Evolutionary conservation across 179 eudicot genomes (phyloP), one percentile per base, ranked within the genome.

Genomic region (Amaranthus tricolor): DNA sequence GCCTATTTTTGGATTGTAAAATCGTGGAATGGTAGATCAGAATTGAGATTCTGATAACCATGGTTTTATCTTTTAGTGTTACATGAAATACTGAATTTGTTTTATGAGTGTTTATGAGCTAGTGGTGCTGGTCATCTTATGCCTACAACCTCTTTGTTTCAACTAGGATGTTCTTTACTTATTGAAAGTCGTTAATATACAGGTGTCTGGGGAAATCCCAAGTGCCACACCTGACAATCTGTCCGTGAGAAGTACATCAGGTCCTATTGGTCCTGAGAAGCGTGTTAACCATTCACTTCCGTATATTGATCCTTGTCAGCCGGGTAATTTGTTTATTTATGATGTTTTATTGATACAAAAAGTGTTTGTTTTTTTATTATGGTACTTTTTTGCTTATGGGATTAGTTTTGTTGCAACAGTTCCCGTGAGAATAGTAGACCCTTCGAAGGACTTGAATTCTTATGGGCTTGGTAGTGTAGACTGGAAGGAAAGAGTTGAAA

Each of bases 401-500:
- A 49, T 77, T 16, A 61, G 76, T 24, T 52, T 24, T 82, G 45
- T 70, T 73, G 16, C 62, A 77, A 55, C 89, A 93, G 96, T 91
- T 79, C 91, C 93, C 70, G 96, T 91, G 74, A 84, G 98, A 85
- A 91, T 89, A 64, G 93, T 93, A 68, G 98, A 93, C 77, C 98
- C 98, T 19, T 87, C 94, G n/a, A 93, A 93, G 84, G 96, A 93
- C 81, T 86, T 93, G 86, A 91, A 88, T 80, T 83, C 95, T 62
- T 91, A 93, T 83, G 96, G 97, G 59, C 89, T 91, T 70, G 93
- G 91, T 50, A 87, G 84, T 80, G 91, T 93, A 62, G 98, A 91
- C 85, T 91, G 98, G 98, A 93, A 91, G 84, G 98, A 91, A 82
- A 93, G 98, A 71, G 90, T 93, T 76, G 98, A 93, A 79, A 88